Evolutionary conservation across 495 filamentous ascomycete genomes (phyloP), one percentile per base, ranked within the genome.

Genomic region (Cetradonia linearis): DNA sequence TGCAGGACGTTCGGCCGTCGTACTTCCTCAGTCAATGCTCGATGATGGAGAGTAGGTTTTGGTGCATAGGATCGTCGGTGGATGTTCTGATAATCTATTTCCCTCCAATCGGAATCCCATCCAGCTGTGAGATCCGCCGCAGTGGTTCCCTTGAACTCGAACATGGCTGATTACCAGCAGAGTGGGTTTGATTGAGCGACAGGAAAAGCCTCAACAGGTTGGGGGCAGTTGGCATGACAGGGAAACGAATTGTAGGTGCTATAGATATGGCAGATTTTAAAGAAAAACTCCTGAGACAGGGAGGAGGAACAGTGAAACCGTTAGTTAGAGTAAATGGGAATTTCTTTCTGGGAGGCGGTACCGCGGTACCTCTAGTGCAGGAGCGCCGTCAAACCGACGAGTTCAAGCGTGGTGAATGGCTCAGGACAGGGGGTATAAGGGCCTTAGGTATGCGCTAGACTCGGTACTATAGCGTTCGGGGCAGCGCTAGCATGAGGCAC

Each of bases 11-110:
- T 55, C 2, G 60, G 65, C 18, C 62, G 60, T 58, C 27, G 57
- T 54, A 57, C 28, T 36, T 57, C 58, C 56, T 67, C 65, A 2
- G 65, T 67, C 34, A 56, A 46, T 11, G 48, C 44, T 40, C 65
- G 55, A n/a, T 57, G 65, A 40, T 62, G 62, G 47, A 46, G 40
- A 31, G 48, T n/a, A 25, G 63, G 48, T 33, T 31, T 61, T 27
- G 59, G 50, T 40, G 63, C 58, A 34, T 46, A 55, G 5, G 63
- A 60, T 42, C 63, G 28, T 20, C 38, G 34, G 34, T 61, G 52
- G n/a, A 49, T 61, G 47, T 40, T 47, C 18, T 27, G 38, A 48
- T 55, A 50, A 37, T 55, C 59, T 16, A 42, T 54, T 33, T 48
- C 40, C 50, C 50, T 55, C 59, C 59, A 61, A 40, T 61, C 59